Conservation (phyloP, 768 basidiomycete species). For the Pulveroboletus frians region DNA sequence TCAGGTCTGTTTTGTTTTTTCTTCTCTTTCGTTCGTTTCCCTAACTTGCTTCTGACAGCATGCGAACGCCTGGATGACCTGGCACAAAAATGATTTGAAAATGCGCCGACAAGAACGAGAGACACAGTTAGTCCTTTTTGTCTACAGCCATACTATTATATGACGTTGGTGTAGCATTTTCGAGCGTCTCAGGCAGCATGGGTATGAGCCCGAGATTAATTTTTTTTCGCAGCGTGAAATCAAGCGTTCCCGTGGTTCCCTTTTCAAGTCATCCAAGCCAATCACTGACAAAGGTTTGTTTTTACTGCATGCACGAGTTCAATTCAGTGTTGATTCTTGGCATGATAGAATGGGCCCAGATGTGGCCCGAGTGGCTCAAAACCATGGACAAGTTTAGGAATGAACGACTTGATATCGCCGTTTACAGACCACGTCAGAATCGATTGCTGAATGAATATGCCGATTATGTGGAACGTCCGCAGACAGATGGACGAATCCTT, state of each 20-base stretch:
- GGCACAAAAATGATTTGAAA: background rate
- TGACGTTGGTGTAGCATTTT: background rate
- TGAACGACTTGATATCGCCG: no score
- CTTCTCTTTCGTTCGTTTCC: no score
- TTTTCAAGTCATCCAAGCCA: background rate
- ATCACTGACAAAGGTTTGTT: background rate
- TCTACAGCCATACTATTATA: background rate
- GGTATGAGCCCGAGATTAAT: background rate
- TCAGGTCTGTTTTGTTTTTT: background rate
- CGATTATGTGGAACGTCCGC: background rate
- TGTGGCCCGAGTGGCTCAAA: no score
- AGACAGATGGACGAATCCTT: background rate
- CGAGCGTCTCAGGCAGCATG: background rate
- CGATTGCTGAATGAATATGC: background rate
- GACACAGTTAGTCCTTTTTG: no score
- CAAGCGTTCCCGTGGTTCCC: no score
- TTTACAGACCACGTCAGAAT: no score
- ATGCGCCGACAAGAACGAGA: background rate
- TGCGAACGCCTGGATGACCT: background rate
- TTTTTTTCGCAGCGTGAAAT: no score
- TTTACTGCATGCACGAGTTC: background rate
- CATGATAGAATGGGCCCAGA: no score
- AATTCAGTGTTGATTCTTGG: no score
- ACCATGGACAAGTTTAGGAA: no score
- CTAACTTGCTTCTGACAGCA: background rate